Conservation (phyloP, 805 yeast genomes). For the Wickerhamomyces queroliae region DNA sequence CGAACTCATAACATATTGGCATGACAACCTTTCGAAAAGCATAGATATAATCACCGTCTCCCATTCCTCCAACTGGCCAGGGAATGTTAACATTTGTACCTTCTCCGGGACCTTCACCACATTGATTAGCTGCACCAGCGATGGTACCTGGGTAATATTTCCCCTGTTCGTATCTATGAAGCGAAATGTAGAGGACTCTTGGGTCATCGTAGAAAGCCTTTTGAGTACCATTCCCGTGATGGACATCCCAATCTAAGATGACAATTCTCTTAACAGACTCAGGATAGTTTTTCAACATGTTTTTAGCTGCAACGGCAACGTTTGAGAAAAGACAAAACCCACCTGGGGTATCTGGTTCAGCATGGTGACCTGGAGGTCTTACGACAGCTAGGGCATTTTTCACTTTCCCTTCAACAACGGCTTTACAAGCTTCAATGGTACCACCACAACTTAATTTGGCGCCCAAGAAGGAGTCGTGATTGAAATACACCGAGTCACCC, state of each 20-base stretch:
- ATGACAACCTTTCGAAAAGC: slow-evolving; percentile 82
- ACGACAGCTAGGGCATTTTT: slow-evolving; percentile 92
- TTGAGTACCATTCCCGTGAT: slow-evolving; percentile 98
- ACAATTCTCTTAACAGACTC: slow-evolving; percentile 81
- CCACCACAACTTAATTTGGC: slow-evolving; percentile 97
- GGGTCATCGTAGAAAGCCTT: slow-evolving; percentile 87
- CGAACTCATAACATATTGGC: slow-evolving; percentile 85
- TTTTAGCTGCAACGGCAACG: slow-evolving; percentile 94
- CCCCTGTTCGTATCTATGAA: slow-evolving; percentile 91
- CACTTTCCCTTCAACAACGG: slow-evolving; percentile 89
- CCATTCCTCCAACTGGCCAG: slow-evolving; percentile 88
- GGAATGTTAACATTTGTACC: slow-evolving; percentile 90
- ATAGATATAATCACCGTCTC: slow-evolving; percentile 92
- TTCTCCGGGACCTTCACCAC: slow-evolving; percentile 81
- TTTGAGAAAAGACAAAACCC: slow-evolving; percentile 95
- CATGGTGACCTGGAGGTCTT: slow-evolving; percentile 99
- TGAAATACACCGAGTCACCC: slow-evolving; percentile 93
- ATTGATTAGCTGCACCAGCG: slow-evolving; percentile 75
- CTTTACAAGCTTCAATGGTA: slow-evolving; percentile 91
- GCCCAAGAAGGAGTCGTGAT: slow-evolving; percentile 80
- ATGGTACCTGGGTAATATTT: slow-evolving; percentile 91
- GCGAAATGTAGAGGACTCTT: slow-evolving; percentile 81
- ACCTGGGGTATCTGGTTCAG: slow-evolving; percentile 95
- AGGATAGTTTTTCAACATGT: slow-evolving; percentile 75
- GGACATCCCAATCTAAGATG: slow-evolving; percentile 96